Evolutionary conservation across 768 basidiomycete genomes (phyloP).

Genomic region (Udeniomyces megalosporus): DNA sequence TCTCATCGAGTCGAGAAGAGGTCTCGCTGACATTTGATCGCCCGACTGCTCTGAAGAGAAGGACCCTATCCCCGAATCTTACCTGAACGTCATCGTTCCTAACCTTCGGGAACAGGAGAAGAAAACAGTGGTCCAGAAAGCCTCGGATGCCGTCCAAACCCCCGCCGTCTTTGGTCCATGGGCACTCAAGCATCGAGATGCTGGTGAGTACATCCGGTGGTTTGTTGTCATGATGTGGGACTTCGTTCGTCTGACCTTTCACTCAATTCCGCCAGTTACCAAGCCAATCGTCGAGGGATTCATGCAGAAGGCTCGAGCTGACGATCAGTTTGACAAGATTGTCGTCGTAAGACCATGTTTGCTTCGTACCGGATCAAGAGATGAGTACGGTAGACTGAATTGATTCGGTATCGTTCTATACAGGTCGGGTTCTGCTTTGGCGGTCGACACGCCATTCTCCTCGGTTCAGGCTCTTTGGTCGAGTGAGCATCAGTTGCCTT

Average conservation of each 20-base stretch:
- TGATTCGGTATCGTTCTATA: no score
- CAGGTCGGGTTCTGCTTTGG: slow-evolving; percentile 34
- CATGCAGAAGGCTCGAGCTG: slow-evolving; percentile 25
- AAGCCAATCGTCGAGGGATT: slow-evolving; percentile 28
- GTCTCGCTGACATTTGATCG: no score
- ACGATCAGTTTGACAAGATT: slow-evolving; percentile 25
- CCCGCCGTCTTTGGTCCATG: slow-evolving; percentile 28
- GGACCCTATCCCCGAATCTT: no score
- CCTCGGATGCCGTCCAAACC: slow-evolving; percentile 21
- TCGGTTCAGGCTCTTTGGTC: slow-evolving; percentile 17
- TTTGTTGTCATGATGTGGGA: not conserved
- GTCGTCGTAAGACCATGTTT: slow-evolving; percentile 23
- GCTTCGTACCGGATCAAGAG: no score
- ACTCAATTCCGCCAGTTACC: slow-evolving; percentile 21
- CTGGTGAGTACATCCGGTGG: no score
- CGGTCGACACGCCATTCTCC: slow-evolving; percentile 21
- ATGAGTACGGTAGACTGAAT: no score
- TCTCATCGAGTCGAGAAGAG: no score
- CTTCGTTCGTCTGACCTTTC: not conserved
- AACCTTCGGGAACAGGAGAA: not conserved
- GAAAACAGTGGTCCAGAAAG: not conserved
- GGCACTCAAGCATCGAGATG: slow-evolving; percentile 26
- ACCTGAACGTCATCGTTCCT: no score
- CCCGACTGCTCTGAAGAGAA: no score
- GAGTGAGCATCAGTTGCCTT: slow-evolving; percentile 9